Percentiles rank a stretch among this genome's conserved stretches.
Conservation (phyloP, 1,139 yeast genomes). For the Lodderomyces elongisporus region DNA sequence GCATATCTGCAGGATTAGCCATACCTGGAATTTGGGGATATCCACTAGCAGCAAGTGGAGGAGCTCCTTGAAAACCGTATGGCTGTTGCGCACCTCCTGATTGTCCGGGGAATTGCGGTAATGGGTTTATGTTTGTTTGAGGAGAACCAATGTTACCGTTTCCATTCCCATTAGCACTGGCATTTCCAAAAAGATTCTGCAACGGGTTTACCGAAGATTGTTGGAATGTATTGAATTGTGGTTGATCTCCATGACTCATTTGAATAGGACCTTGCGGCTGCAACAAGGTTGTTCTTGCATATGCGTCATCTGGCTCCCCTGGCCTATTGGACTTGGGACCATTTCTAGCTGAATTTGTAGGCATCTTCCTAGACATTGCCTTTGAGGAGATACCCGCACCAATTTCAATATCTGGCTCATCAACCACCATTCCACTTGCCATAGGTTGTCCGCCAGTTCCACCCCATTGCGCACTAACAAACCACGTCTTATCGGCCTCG, state of each 20-base stretch:
- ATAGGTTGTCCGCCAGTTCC: constrained; percentile 93
- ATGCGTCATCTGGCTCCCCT: constrained; percentile 50
- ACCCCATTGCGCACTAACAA: constrained; percentile 90
- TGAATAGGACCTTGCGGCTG: constrained; percentile 14
- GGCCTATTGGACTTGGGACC: constrained; percentile 80
- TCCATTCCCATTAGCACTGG: too few species aligned
- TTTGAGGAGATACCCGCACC: constrained; percentile 93
- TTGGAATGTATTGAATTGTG: constrained; percentile 31
- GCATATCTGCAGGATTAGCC: constrained; percentile 3
- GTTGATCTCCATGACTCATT: constrained; percentile 29
- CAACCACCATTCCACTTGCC: constrained; percentile 76
- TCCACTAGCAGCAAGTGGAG: not conserved
- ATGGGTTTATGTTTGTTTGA: too few species aligned
- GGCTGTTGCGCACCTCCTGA: too few species aligned
- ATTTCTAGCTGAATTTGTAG: constrained; percentile 78
- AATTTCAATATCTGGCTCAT: constrained; percentile 96
- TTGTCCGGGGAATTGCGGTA: too few species aligned
- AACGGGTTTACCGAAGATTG: constrained; percentile 46
- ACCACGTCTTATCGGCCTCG: constrained; percentile 91
- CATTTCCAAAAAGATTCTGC: constrained; percentile 38
- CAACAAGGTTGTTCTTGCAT: constrained; percentile 31
- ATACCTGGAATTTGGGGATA: not conserved
- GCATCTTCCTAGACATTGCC: constrained; percentile 85
- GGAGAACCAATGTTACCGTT: too few species aligned
- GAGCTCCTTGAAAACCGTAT: too few species aligned